phyloP scores from a whole-genome alignment of 306 rosid genomes.

The Rosa chinensis region DNA sequence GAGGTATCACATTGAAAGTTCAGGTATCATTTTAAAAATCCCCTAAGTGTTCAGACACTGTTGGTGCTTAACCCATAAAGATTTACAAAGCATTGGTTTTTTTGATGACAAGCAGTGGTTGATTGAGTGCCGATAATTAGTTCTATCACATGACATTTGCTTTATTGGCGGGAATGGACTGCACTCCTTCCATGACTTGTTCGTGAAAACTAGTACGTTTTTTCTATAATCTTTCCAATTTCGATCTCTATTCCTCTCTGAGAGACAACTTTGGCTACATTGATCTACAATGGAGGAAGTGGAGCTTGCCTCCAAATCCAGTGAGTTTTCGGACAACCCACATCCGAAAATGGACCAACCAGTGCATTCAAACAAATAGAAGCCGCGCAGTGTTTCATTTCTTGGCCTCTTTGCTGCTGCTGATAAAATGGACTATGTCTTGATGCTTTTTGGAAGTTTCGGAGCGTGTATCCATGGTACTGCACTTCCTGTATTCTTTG shows the following conservation, averaged over 20 bases:
- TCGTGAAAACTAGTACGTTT: not conserved
- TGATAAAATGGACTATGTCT: conserved; percentile 52
- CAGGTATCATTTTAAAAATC: no score
- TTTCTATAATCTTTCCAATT: not conserved
- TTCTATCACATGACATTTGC: conserved; percentile 29
- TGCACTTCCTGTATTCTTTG: conserved; percentile 76
- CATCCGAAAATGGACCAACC: conserved; percentile 29
- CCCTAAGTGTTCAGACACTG: no score
- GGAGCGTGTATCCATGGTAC: conserved; percentile 72
- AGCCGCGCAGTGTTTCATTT: conserved; percentile 37
- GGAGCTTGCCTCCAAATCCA: conserved; percentile 34
- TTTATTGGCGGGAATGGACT: conserved; percentile 35
- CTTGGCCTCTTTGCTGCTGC: conserved; percentile 62
- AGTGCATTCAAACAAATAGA: conserved; percentile 16
- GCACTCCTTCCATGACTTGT: not conserved
- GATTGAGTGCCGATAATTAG: conserved; percentile 34
- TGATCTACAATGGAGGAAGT: conserved; percentile 46
- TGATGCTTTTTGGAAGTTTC: conserved; percentile 67
- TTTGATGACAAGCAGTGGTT: not conserved
- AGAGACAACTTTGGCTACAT: not conserved
- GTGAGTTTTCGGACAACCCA: conserved; percentile 13
- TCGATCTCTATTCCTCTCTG: conserved; percentile 1
- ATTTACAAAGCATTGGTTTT: conserved; percentile 4
- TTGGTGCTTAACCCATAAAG: no score
- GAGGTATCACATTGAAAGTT: no score